A percentile compares a stretch with the other conserved stretches of the same genome.
These are phyloP conservation scores for Hyaloscypha variabilis DNA, from an alignment of 495 filamentous ascomycete species.

Conservation along the genomic window DNA sequence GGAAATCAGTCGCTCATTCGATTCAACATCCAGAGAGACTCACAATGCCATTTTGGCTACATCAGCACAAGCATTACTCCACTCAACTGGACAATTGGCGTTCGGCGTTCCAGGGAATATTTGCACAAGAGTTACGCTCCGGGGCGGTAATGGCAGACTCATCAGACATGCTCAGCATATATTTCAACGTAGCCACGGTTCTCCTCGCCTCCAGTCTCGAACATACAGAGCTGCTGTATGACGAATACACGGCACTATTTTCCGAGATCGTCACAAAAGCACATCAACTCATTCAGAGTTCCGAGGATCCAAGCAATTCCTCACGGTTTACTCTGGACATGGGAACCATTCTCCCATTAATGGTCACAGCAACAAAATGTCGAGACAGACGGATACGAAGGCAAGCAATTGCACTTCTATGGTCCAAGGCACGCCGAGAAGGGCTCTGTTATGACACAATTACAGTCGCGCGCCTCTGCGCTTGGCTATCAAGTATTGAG, in stretches of 20 bases:
- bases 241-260: constrained; percentile 30
- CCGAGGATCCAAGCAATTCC: constrained; percentile 29
- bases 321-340: constrained; percentile 36
- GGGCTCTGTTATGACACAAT: constrained; percentile 43
- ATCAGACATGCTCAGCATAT: constrained; percentile 31
- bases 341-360: constrained; percentile 43
- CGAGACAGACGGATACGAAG: constrained; percentile 47
- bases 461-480: constrained; percentile 29
- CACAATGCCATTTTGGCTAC: constrained; percentile 24
- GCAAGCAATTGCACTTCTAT: constrained; percentile 45
- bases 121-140: constrained; percentile 24
- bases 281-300: constrained; percentile 25
- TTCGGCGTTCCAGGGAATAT: constrained; percentile 24
- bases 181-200: constrained; percentile 32
- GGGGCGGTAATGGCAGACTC: constrained; percentile 20
- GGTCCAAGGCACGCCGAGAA: constrained; percentile 44
- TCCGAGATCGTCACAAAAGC: constrained; percentile 30
- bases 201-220: constrained; percentile 31
- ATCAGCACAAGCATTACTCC: constrained; percentile 31
- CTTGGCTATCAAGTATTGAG: constrained; percentile 31
- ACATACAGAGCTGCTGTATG: constrained; percentile 30
- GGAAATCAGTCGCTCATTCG: constrained; percentile 29
- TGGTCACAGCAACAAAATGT: constrained; percentile 44
- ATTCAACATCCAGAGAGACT: constrained; percentile 29
- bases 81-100: constrained; percentile 32